phyloP scores from a whole-genome alignment of 2,329 filamentous ascomycete species.

The Clonostachys rosea region DNA sequence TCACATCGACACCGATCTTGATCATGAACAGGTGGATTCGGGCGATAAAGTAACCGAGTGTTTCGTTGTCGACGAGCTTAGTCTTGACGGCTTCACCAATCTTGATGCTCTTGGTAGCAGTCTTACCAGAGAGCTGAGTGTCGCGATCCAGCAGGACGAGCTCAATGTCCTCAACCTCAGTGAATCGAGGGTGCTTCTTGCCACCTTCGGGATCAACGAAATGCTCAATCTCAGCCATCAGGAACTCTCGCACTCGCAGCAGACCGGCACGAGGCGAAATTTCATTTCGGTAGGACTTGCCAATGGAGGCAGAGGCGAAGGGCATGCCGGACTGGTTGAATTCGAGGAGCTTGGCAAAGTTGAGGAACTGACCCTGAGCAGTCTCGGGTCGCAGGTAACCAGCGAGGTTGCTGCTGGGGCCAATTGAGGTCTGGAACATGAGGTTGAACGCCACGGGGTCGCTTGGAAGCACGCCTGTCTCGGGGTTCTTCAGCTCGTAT shows the following conservation, averaged over 20 bases:
- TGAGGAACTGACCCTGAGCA: conserved; percentile 96
- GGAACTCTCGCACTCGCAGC: conserved; percentile 89
- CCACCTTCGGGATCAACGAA: conserved; percentile 92
- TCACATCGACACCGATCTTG: conserved; percentile 80
- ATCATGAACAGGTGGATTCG: conserved; percentile 88
- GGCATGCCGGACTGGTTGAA: conserved; percentile 96
- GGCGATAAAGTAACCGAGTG: conserved; percentile 93
- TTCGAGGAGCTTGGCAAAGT: conserved; percentile 93
- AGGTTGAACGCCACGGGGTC: conserved; percentile 92
- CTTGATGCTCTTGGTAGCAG: conserved; percentile 64
- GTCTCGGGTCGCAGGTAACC: conserved; percentile 92
- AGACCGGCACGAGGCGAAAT: conserved; percentile 92
- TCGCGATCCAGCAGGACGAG: conserved; percentile 80
- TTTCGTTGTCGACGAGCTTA: conserved; percentile 91
- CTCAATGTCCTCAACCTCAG: conserved; percentile 78
- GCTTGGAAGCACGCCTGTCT: conserved; percentile 69
- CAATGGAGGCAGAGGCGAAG: conserved; percentile 94
- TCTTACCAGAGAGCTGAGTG: conserved; percentile 84
- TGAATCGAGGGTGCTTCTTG: conserved; percentile 90
- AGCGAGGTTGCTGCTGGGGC: conserved; percentile 80
- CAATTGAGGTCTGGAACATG: conserved; percentile 97
- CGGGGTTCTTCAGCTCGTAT: conserved; percentile 85
- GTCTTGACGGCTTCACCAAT: conserved; percentile 83
- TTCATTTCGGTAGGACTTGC: conserved; percentile 97
- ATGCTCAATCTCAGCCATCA: conserved; percentile 99